Percentiles rank a stretch among this genome's conserved stretches.
These are phyloP conservation scores for Pseudocercospora macadamiae DNA, from an alignment of 2,329 filamentous ascomycete genomes.

Conservation along the genomic window DNA sequence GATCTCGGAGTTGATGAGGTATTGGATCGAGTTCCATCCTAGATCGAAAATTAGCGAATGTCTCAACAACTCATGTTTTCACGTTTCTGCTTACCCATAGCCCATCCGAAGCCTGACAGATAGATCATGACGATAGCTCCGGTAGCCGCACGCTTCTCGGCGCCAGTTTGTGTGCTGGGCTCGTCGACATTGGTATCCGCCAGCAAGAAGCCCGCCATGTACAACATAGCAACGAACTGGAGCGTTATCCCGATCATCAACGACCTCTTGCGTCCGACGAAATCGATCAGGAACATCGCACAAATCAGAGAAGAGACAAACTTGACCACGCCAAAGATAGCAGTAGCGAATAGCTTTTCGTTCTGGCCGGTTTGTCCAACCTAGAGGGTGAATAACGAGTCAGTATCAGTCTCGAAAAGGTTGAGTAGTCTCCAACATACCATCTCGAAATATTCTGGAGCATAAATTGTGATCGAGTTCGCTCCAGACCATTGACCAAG, in stretches of 20 bases:
- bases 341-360: slow-evolving; percentile 72
- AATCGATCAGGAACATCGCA: slow-evolving; percentile 77
- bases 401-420: too few relatives aligned
- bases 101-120: slow-evolving; percentile 69
- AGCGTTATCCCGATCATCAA: slow-evolving; percentile 46
- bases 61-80: too few relatives aligned
- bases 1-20: slow-evolving; percentile 75
- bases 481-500: slow-evolving; percentile 71
- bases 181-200: slow-evolving; percentile 61
- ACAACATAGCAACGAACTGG: slow-evolving; percentile 53
- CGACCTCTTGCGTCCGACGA: slow-evolving; percentile 70
- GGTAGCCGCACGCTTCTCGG: slow-evolving; percentile 61
- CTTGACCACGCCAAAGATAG: slow-evolving; percentile 76
- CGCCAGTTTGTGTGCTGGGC: slow-evolving; percentile 50
- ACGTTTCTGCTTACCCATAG: too few relatives aligned
- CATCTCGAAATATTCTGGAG: slow-evolving; percentile 71
- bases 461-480: slow-evolving; percentile 74
- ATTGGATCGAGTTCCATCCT: slow-evolving; percentile 58
- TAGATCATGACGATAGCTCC: slow-evolving; percentile 59
- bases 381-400: too few relatives aligned
- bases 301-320: slow-evolving; percentile 68
- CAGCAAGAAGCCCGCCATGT: slow-evolving; percentile 59
- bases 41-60: too few relatives aligned
- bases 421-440: too few relatives aligned
- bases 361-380: slow-evolving; percentile 68